Evolutionary conservation across 495 filamentous ascomycete genomes (phyloP).

Genomic region (Talaromyces trachyspermus): DNA sequence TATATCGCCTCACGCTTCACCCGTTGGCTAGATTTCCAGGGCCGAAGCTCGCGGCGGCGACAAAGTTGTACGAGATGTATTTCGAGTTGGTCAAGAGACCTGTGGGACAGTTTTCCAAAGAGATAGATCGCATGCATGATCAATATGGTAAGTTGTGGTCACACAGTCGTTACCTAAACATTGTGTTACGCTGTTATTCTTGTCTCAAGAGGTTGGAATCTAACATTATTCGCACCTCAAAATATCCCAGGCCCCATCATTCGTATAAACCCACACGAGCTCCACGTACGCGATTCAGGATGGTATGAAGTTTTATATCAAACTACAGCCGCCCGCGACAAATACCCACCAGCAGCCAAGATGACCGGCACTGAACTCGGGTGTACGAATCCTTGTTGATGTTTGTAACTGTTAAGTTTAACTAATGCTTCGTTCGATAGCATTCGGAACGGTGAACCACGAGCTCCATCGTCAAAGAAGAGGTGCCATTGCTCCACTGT

Average conservation of each 20-base stretch:
- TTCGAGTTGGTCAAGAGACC: constrained; percentile 6
- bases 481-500: constrained; percentile 33
- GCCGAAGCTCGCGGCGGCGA: constrained; percentile 22
- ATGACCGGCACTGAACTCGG: constrained; percentile 7
- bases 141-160: constrained; percentile 7
- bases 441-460: constrained; percentile 34
- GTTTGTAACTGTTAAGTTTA: background rate
- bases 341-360: constrained; percentile 11
- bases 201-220: background rate
- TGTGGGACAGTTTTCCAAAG: constrained; percentile 6
- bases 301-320: constrained; percentile 14
- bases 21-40: constrained; percentile 24
- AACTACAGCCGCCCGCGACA: constrained; percentile 8
- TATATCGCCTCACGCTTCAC: constrained; percentile 23
- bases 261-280: constrained; percentile 15
- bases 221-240: too few species aligned
- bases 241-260: constrained; percentile 15
- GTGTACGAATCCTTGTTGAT: constrained; percentile 2
- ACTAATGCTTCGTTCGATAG: constrained; percentile 10
- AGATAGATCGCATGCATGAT: constrained; percentile 12
- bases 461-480: constrained; percentile 35
- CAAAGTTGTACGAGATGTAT: constrained; percentile 26
- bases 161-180: background rate
- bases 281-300: constrained; percentile 14
- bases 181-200: background rate